Evolutionary conservation across 257 asterid genomes (phyloP).

Genomic region (Solanum sejunctum): DNA sequence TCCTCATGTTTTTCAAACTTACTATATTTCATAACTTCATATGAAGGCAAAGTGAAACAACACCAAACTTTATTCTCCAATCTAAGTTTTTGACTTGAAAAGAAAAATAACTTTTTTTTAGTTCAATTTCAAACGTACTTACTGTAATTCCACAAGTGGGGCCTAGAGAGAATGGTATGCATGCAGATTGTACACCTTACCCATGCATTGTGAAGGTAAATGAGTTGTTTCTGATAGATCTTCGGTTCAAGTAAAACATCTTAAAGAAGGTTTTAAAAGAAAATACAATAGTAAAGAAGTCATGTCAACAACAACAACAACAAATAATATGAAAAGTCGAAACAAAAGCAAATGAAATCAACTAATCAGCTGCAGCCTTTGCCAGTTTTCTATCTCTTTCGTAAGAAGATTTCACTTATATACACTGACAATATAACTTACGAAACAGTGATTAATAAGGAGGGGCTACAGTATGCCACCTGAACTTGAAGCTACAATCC

Average conservation of each 20-base stretch:
- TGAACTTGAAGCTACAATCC: too few species aligned
- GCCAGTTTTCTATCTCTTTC: background rate
- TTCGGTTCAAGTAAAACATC: background rate
- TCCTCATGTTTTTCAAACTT: background rate
- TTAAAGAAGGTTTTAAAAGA: background rate
- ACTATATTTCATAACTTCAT: constrained; percentile 23
- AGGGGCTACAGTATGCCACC: too few species aligned
- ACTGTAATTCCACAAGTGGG: background rate
- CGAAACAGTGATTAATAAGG: too few species aligned
- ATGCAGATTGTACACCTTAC: too few species aligned
- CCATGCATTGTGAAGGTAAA: background rate
- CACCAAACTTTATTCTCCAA: constrained; percentile 24
- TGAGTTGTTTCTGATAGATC: background rate
- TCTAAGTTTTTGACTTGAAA: background rate
- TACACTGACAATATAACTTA: background rate
- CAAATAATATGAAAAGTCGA: background rate
- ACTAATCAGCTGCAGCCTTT: background rate
- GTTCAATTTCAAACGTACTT: background rate
- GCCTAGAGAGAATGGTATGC: background rate
- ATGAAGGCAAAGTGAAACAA: constrained; percentile 64
- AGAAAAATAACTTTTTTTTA: background rate
- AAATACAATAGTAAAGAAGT: background rate
- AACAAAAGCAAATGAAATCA: background rate
- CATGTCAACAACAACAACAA: background rate
- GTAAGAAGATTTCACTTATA: background rate